Conservation (phyloP, 2,329 filamentous ascomycete genomes). For the Amesomyces nigricolor region DNA sequence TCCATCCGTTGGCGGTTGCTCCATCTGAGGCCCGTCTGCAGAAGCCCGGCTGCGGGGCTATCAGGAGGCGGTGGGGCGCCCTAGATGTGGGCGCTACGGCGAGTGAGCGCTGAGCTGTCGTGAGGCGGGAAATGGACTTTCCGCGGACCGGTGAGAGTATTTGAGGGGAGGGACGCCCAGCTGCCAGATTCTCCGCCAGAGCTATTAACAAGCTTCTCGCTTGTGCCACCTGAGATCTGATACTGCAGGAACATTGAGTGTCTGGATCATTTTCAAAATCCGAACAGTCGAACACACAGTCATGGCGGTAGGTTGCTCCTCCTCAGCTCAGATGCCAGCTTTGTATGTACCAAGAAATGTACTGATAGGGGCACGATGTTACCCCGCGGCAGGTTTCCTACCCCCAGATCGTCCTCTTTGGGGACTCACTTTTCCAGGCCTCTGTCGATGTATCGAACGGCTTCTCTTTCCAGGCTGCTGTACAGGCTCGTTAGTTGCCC, state of each 20-base stretch:
- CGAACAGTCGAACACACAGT: background rate
- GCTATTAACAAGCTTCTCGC: background rate
- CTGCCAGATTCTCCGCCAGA: background rate
- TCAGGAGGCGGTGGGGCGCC: conserved; percentile 3
- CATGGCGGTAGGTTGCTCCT: conserved; percentile 22
- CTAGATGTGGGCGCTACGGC: background rate
- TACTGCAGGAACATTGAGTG: background rate
- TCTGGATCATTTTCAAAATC: background rate
- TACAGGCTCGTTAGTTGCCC: conserved; percentile 58
- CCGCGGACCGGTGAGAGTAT: conserved; percentile 5
- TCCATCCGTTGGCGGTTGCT: background rate
- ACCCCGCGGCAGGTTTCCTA: conserved; percentile 44
- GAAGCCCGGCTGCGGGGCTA: conserved; percentile 12
- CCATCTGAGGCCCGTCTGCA: background rate
- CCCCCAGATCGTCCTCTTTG: conserved; percentile 76
- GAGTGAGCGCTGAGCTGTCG: background rate
- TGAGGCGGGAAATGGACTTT: background rate
- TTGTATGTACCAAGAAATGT: background rate
- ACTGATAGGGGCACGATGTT: conserved; percentile 1
- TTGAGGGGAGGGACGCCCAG: conserved; percentile 10
- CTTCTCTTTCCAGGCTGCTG: conserved; percentile 67
- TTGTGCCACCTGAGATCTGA: background rate
- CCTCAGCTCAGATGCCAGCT: too few species aligned
- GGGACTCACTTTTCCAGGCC: conserved; percentile 80
- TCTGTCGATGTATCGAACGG: conserved; percentile 56